Percentiles rank a stretch among this genome's conserved stretches.
Evolutionary conservation across 148 eudicot genomes (phyloP).

Genomic region (Bassia scoparia): DNA sequence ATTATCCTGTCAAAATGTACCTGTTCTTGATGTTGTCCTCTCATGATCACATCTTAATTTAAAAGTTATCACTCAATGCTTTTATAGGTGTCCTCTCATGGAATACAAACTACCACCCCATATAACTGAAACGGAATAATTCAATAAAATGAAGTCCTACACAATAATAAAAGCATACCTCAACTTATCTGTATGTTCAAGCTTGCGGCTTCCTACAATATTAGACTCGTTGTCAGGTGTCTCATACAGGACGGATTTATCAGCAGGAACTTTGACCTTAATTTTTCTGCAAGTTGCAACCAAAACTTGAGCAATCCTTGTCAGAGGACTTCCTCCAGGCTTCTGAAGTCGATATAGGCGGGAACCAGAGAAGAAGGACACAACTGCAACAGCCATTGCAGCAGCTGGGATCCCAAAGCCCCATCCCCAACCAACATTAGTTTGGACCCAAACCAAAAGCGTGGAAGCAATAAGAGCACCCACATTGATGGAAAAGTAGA

Average conservation of each 20-base stretch:
- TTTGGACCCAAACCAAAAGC: conserved; percentile 51
- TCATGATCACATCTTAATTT: too few relatives aligned
- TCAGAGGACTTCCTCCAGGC: conserved; percentile 57
- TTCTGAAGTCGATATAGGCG: conserved; percentile 43
- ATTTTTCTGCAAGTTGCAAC: conserved; percentile 43
- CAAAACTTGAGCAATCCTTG: conserved; percentile 47
- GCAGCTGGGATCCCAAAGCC: conserved; percentile 59
- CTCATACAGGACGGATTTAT: conserved; percentile 39
- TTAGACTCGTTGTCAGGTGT: conserved; percentile 32
- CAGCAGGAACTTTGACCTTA: conserved; percentile 36
- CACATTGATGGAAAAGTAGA: conserved; percentile 50
- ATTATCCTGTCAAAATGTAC: too few relatives aligned
- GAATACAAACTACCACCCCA: too few relatives aligned
- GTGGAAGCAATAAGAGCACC: conserved; percentile 59
- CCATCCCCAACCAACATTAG: conserved; percentile 56
- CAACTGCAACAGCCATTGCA: conserved; percentile 50
- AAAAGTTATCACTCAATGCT: too few relatives aligned
- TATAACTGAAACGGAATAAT: too few relatives aligned
- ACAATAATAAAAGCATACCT: conserved; percentile 34
- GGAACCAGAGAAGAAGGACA: conserved; percentile 45
- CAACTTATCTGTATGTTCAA: conserved; percentile 44
- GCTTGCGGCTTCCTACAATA: conserved; percentile 49
- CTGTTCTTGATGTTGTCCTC: too few relatives aligned
- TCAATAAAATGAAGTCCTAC: too few relatives aligned
- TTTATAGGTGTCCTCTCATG: too few relatives aligned